Base-by-base conservation (phyloP, 1,284 basidiomycete species). In the Rhodotorula sp. region DNA sequence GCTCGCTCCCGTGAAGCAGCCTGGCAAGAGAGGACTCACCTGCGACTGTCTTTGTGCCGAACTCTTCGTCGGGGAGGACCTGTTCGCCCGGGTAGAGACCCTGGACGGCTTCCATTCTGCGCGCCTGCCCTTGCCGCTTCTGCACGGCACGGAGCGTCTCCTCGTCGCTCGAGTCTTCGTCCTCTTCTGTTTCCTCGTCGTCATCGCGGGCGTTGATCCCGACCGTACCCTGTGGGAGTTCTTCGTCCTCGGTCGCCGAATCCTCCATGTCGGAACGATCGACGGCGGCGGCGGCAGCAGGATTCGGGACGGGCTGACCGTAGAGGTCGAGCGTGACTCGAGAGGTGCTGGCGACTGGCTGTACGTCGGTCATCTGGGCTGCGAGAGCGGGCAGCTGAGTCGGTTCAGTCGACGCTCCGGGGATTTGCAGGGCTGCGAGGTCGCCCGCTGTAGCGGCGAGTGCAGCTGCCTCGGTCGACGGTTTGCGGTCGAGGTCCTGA, bases 21-120 rank as follows among this genome's bases (percentile, higher is more conserved):
- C 1, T 51, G 54, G n/a, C 29, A 31, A 10, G 21, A 47, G 34
- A 20, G 3, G n/a, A 26, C 62, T 39, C 15, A 68, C 70, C 70
- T 39, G 10, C 29, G 43, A 71, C 51, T 10, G 65, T 58, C 29
- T 58, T 62, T 29, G 48, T 57, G 16, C 70, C 70, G 8, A 65
- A 65, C 52, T 65, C 59, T 57, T 67, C 62, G 18, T 47, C 58
- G 12, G 70, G 65, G 15, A 68, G 18, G n/a, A 71, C 59, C 0
- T 34, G 29, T n/a, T 58, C 65, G 7, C 15, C 26, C 12, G 8
- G 34, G 48, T 46, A 64, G 14, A 71, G 47, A 8, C 70, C 70
- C 5, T 21, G 14, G 2, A 68, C 62, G 3, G 29, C 47, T 20
- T 48, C 52, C 46, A 34, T 65, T 23, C 23, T 20, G 16, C 31